Evolutionary conservation across 306 rosid genomes (phyloP).

Genomic region (Trifolium subterraneum): DNA sequence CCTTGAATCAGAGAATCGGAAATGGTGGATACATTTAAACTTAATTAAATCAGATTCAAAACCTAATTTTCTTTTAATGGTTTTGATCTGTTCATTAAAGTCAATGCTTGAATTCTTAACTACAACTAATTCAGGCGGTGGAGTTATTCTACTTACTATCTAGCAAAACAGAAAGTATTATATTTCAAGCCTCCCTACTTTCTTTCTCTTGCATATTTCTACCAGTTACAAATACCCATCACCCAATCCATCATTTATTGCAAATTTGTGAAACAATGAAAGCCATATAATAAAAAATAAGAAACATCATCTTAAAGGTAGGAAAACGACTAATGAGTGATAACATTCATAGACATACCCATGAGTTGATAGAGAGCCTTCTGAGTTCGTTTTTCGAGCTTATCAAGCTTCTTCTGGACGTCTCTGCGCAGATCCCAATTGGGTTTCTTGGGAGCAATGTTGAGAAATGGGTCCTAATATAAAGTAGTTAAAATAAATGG

Average conservation of each 20-base stretch:
- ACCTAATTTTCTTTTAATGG: background rate
- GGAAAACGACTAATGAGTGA: background rate
- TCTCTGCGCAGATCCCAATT: conserved; percentile 96
- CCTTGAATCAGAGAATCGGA: background rate
- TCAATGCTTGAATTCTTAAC: background rate
- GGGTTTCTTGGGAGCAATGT: conserved; percentile 97
- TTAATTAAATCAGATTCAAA: background rate
- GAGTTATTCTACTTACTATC: background rate
- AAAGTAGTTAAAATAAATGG: background rate
- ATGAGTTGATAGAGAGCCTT: conserved; percentile 80
- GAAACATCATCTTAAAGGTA: background rate
- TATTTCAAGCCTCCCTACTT: background rate
- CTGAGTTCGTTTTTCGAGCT: conserved; percentile 88
- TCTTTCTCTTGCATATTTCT: background rate
- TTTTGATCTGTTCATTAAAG: background rate
- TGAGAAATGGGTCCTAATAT: conserved; percentile 83
- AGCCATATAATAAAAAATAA: background rate
- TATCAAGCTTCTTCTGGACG: conserved; percentile 96
- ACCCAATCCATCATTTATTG: background rate
- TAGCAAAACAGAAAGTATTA: background rate
- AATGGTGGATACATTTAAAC: background rate
- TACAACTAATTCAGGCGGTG: background rate
- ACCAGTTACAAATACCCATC: background rate
- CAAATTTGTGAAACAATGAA: background rate
- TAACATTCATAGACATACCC: conserved; percentile 51